Conservation (phyloP, 176 grass and related monocot species). For the Aegilops longissima region DNA sequence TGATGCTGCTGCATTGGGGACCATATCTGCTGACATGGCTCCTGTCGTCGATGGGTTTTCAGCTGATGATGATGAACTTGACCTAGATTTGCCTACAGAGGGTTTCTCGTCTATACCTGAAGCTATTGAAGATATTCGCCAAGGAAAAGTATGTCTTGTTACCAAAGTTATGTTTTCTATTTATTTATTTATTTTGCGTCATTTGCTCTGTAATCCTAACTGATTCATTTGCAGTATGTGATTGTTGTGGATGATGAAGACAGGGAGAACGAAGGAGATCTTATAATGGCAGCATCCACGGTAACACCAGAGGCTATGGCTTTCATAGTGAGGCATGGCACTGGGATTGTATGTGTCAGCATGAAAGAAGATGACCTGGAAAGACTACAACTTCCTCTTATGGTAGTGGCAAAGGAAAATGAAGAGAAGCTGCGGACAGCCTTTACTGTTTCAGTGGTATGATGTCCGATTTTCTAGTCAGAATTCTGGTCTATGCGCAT, state of each 20-base stretch:
- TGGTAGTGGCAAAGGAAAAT: conserved; percentile 90
- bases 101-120: conserved; percentile 85
- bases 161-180: not conserved
- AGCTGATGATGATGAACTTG: conserved; percentile 58
- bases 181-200: not conserved
- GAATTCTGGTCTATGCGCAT: not conserved
- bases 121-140: conserved; percentile 85
- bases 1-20: not conserved
- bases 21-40: conserved; percentile 19
- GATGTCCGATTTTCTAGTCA: not conserved
- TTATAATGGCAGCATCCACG: conserved; percentile 96
- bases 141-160: conserved; percentile 66
- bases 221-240: conserved; percentile 62
- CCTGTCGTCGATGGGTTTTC: conserved; percentile 23
- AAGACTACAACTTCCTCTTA: conserved; percentile 79
- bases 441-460: conserved; percentile 94
- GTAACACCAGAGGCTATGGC: conserved; percentile 89
- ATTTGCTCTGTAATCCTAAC: conserved; percentile 1
- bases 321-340: conserved; percentile 91
- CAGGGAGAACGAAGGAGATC: conserved; percentile 97
- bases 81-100: conserved; percentile 81
- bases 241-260: conserved; percentile 95
- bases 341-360: conserved; percentile 97
- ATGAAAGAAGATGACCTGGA: conserved; percentile 96
- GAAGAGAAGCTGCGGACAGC: conserved; percentile 83